Conservation (phyloP, 352 stramenopile species). For the Pythium scleroteichum region DNA sequence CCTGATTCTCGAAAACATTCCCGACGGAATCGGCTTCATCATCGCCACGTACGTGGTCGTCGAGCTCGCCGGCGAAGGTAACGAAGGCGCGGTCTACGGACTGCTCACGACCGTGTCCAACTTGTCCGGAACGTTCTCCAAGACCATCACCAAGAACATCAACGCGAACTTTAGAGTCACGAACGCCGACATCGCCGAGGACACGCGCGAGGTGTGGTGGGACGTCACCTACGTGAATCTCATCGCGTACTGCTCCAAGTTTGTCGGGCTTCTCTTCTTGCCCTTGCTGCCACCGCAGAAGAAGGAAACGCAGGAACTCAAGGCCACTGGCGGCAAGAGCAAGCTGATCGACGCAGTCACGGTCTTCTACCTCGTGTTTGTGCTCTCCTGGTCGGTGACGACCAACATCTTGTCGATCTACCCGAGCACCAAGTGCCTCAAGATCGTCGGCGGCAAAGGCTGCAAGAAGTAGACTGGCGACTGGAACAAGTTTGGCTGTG, state of each 20-base stretch:
- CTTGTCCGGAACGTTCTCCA: constrained; percentile 1
- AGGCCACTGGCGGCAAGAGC: constrained; percentile 13
- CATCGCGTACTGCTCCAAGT: constrained; percentile 28
- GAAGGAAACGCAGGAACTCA: constrained; percentile 21
- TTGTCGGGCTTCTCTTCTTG: constrained; percentile 24
- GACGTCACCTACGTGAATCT: constrained; percentile 20
- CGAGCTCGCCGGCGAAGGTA: constrained; percentile 27
- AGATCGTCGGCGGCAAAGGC: constrained; percentile 14
- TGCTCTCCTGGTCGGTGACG: constrained; percentile 17
- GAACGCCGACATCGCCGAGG: constrained; percentile 22
- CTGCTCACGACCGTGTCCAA: constrained; percentile 34
- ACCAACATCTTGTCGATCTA: not conserved
- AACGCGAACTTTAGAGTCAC: constrained; percentile 13
- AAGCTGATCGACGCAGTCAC: constrained; percentile 20
- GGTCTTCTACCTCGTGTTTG: constrained; percentile 23
- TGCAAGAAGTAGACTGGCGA: constrained; percentile 8
- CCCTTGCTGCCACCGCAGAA: constrained; percentile 17
- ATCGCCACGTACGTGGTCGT: constrained; percentile 23
- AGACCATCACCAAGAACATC: too few species aligned
- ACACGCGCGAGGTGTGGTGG: constrained; percentile 22
- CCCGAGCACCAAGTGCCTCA: constrained; percentile 1
- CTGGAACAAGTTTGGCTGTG: too few species aligned
- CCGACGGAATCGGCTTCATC: constrained; percentile 26
- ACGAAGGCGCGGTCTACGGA: constrained; percentile 35
- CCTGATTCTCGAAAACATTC: constrained; percentile 26